Evolutionary conservation across 805 yeast genomes (phyloP).

Genomic region (Vanderwaltozyma yarrowii): DNA sequence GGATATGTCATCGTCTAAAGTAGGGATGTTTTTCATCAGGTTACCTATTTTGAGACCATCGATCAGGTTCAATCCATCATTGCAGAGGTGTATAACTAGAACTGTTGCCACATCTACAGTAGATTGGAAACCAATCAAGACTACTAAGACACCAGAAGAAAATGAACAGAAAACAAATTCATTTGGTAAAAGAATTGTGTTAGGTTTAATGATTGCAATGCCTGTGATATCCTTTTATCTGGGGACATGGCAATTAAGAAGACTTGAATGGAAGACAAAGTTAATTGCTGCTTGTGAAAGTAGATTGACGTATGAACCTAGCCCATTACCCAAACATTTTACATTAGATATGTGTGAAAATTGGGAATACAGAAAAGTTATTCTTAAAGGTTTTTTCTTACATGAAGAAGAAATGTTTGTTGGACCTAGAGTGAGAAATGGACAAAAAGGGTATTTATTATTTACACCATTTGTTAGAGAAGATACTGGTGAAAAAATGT

Average conservation of each 20-base stretch:
- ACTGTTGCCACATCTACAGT: conserved; percentile 55
- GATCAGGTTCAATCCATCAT: no score
- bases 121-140: conserved; percentile 75
- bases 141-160: conserved; percentile 34
- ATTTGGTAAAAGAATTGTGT: conserved; percentile 25
- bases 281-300: conserved; percentile 78
- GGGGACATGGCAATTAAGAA: conserved; percentile 87
- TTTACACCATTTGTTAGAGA: conserved; percentile 73
- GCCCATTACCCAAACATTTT: conserved; percentile 57
- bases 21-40: neutral
- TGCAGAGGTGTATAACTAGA: conserved; percentile 3
- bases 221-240: conserved; percentile 77
- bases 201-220: conserved; percentile 48
- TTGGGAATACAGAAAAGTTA: conserved; percentile 74
- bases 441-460: conserved; percentile 64
- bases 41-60: neutral
- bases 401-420: conserved; percentile 83
- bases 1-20: neutral
- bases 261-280: conserved; percentile 81
- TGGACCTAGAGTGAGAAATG: conserved; percentile 77
- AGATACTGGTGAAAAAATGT: conserved; percentile 48
- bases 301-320: conserved; percentile 60
- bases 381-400: conserved; percentile 67
- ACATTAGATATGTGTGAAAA: conserved; percentile 57
- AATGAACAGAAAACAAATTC: conserved; percentile 28